Evolutionary conservation across 2,329 filamentous ascomycete genomes (phyloP).

Genomic region (Achaetomium macrosporum): DNA sequence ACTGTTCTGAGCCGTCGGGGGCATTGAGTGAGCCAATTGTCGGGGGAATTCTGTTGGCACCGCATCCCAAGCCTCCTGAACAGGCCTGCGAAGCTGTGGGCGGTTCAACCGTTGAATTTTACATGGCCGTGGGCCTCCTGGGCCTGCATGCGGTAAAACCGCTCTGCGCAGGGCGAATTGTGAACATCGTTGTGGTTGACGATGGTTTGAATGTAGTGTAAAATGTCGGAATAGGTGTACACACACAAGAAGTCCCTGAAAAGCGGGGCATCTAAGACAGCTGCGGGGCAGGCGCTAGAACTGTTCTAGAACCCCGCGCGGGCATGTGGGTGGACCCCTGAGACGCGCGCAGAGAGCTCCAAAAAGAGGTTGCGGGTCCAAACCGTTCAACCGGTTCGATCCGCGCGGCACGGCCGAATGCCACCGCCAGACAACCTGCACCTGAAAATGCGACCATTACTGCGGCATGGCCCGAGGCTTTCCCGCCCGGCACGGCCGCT

Average conservation of each 20-base stretch:
- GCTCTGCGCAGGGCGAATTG: too few species aligned
- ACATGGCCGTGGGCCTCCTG: too few species aligned
- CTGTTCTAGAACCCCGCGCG: conserved; percentile 20
- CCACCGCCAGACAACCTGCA: not conserved
- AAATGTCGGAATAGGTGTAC: too few species aligned
- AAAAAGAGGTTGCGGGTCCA: not conserved
- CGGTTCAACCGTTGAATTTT: too few species aligned
- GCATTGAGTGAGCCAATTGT: too few species aligned
- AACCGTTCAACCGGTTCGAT: not conserved
- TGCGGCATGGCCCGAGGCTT: conserved; percentile 4
- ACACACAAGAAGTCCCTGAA: not conserved
- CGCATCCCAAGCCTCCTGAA: too few species aligned
- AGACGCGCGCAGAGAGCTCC: not conserved
- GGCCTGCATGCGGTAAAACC: too few species aligned
- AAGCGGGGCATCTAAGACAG: not conserved
- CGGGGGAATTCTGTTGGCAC: too few species aligned
- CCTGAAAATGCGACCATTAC: conserved; percentile 14
- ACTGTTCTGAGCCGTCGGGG: too few species aligned
- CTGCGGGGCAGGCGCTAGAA: conserved; percentile 18
- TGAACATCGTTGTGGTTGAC: too few species aligned
- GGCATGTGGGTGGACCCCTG: not conserved
- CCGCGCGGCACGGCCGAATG: conserved; percentile 1
- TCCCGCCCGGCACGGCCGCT: conserved; percentile 2
- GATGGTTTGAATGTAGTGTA: too few species aligned
- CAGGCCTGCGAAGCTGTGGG: too few species aligned